Conservation (phyloP, 805 yeast genomes). For the Tetrapisispora pingtungensis region DNA sequence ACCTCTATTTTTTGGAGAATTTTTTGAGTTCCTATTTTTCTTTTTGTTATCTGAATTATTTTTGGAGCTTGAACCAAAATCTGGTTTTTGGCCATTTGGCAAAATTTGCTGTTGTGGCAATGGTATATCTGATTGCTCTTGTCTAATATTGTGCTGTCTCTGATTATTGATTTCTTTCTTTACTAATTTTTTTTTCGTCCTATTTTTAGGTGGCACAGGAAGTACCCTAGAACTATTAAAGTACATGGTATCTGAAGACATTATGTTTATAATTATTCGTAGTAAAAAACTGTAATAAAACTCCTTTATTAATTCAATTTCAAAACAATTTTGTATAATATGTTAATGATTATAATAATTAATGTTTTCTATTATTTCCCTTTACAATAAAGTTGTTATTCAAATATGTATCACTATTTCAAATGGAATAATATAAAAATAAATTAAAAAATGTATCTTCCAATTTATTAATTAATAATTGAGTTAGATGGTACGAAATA, state of each 20-base stretch:
- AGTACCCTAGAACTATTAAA: conserved; percentile 6
- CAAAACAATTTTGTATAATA: not conserved
- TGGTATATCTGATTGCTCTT: not conserved
- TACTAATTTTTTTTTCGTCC: not conserved
- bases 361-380: no score
- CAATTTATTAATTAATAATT: no score
- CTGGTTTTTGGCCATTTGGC: conserved; percentile 28
- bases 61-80: conserved; percentile 18
- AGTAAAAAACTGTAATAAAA: not conserved
- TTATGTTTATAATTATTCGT: not conserved
- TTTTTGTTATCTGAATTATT: not conserved
- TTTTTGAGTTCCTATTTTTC: not conserved
- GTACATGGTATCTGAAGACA: conserved; percentile 6
- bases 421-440: no score
- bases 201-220: conserved; percentile 3
- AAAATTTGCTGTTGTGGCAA: conserved; percentile 18
- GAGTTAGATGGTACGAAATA: no score
- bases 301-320: no score
- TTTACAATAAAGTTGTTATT: no score
- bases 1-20: not conserved
- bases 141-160: conserved; percentile 1
- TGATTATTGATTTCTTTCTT: conserved; percentile 2
- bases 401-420: no score
- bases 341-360: no score
- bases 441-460: no score